A percentile compares a stretch with the other conserved stretches of the same genome.
Conservation (phyloP, 2,329 filamentous ascomycete species). For the Thermomyces lanuginosus region DNA sequence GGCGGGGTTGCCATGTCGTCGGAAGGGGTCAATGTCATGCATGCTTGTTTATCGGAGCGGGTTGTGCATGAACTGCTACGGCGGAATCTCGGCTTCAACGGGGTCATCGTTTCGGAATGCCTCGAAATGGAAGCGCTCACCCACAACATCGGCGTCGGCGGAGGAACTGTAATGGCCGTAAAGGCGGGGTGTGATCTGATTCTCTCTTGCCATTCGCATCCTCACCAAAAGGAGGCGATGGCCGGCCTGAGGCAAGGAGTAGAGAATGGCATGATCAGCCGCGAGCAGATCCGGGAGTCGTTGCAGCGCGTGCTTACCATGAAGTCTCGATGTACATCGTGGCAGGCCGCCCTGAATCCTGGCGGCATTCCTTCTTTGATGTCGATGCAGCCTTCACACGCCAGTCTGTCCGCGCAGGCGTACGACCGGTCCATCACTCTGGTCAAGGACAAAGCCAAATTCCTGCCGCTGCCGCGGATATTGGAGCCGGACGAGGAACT, state of each 20-base stretch:
- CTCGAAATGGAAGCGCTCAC: slow-evolving; percentile 92
- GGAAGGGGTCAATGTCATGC: slow-evolving; percentile 82
- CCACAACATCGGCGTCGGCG: slow-evolving; percentile 91
- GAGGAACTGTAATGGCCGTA: slow-evolving; percentile 92
- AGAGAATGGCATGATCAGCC: slow-evolving; percentile 77
- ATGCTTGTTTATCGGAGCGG: slow-evolving; percentile 83
- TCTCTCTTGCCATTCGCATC: slow-evolving; percentile 71
- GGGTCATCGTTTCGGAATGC: slow-evolving; percentile 88
- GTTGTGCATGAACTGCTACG: slow-evolving; percentile 80
- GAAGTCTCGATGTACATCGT: slow-evolving; percentile 74
- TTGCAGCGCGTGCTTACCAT: slow-evolving; percentile 60
- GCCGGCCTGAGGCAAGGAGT: slow-evolving; percentile 76
- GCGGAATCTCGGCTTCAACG: slow-evolving; percentile 76
- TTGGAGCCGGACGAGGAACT: slow-evolving; percentile 75
- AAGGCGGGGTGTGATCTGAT: slow-evolving; percentile 91
- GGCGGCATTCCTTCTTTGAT: slow-evolving; percentile 61
- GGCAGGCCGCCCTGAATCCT: slow-evolving; percentile 81
- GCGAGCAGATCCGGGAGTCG: slow-evolving; percentile 63
- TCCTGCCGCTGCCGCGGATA: slow-evolving; percentile 66
- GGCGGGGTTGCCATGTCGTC: slow-evolving; percentile 88
- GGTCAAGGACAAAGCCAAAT: slow-evolving; percentile 70
- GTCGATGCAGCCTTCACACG: slow-evolving; percentile 66
- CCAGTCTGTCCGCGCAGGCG: slow-evolving; percentile 62
- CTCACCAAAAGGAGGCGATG: slow-evolving; percentile 80
- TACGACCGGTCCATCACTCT: slow-evolving; percentile 91